phyloP scores from a whole-genome alignment of 352 stramenopile genomes.

The Pythium chondricola region DNA sequence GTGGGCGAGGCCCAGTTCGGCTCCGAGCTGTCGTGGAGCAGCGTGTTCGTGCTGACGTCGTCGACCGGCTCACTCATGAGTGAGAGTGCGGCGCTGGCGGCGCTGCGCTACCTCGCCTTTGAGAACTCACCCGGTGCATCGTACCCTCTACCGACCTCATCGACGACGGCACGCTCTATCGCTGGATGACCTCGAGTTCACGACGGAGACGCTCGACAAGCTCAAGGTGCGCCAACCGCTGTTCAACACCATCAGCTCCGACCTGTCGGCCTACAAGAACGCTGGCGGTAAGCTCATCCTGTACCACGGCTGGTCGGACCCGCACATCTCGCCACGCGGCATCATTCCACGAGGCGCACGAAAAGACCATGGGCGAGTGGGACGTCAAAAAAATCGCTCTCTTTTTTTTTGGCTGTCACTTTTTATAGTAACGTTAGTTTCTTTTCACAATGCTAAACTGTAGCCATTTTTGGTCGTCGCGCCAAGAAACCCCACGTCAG shows the following conservation, averaged over 20 bases:
- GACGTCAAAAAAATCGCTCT: conserved; percentile 31
- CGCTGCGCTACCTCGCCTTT: conserved; percentile 37
- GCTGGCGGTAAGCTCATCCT: conserved; percentile 38
- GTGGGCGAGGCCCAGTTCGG: conserved; percentile 37
- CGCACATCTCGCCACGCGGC: conserved; percentile 39
- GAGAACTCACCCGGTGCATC: conserved; percentile 27
- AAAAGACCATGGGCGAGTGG: conserved; percentile 24
- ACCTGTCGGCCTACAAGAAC: conserved; percentile 30
- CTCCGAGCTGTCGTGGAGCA: conserved; percentile 33
- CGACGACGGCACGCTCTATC: too few relatives aligned
- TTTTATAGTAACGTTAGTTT: too few relatives aligned
- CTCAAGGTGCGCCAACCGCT: conserved; percentile 25
- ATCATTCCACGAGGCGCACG: conserved; percentile 37
- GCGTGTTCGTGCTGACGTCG: conserved; percentile 29
- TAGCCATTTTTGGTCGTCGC: too few relatives aligned
- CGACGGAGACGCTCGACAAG: conserved; percentile 28
- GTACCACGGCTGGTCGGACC: conserved; percentile 41
- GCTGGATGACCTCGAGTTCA: conserved; percentile 31
- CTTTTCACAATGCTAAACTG: conserved; percentile 33
- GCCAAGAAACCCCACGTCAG: too few relatives aligned
- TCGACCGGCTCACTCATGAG: conserved; percentile 23
- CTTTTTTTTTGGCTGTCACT: conserved; percentile 34
- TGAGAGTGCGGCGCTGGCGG: conserved; percentile 24
- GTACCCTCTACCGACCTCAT: too few relatives aligned
- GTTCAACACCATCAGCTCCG: conserved; percentile 29